Base-by-base conservation (phyloP, 441 rosid species). In the Brassica balearica region DNA sequence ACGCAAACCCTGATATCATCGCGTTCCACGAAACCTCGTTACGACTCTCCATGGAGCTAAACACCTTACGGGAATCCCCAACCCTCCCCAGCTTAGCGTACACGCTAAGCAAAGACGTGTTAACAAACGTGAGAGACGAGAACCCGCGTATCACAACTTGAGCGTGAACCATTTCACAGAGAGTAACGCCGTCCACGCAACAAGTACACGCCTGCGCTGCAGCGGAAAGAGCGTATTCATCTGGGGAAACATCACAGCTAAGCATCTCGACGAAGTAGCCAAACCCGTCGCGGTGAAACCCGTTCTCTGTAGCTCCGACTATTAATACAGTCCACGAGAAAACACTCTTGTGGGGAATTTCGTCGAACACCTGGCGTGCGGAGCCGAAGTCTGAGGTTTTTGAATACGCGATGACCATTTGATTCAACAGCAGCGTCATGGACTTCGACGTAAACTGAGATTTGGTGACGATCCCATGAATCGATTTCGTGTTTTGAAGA, bases 21-120 rank as follows among this genome's bases (percentile, higher is more conserved):
- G 88, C 88, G 51, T 83, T 85, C 90, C 88, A 87, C 8, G 87
- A 80, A 53, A 85, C 85, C 63, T 72, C 73, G 38, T 74, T 83
- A 48, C 77, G 82, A 8, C 56, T 79, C 0, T 51, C 60, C 85
- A 85, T 76, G 36, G 79, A 70, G 20, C 71, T 17, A 56, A 87
- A 87, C 67, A 87, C 72, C 73, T 73, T 74, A 67, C 8, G 32
- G 0, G 88, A 80, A 62, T 83, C 89, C 29, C 72, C 73, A 43
- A 77, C 69, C 77, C 67, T 67, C 29, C 86, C 82, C 59, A 86
- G 73, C 74, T 86, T 86, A 65, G 85, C 82, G 38, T 83, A 86
- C 87, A 86, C 80, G 75, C 58, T 85, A 32, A 86, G 85, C 69
- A 86, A 81, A 67, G 87, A 84, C 2, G 87, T 86, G 25, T 48